A percentile compares a stretch with the other conserved stretches of the same genome.
Evolutionary conservation across 2,329 filamentous ascomycete species (phyloP).

Genomic region (Uncinocarpus reesii): DNA sequence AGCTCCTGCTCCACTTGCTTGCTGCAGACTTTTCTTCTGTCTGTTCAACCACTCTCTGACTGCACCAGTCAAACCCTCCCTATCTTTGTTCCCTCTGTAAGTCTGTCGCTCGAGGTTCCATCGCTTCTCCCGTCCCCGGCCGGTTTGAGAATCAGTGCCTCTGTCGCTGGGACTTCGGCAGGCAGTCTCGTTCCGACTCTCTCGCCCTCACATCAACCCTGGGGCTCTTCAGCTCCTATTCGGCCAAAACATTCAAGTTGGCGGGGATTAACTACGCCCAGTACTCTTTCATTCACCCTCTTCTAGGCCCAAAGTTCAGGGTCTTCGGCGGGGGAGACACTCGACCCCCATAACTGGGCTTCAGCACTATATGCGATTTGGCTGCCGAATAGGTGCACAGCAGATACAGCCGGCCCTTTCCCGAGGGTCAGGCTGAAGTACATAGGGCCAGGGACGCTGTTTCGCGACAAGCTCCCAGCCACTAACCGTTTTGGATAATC

Average conservation of each 20-base stretch:
- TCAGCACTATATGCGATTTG: conserved; percentile 26
- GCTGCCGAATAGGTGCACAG: conserved; percentile 25
- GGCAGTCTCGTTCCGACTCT: conserved; percentile 11
- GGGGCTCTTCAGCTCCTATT: conserved; percentile 34
- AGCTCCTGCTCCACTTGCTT: not conserved
- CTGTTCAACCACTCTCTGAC: conserved; percentile 3
- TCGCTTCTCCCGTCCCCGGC: conserved; percentile 1
- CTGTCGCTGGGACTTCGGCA: conserved; percentile 8
- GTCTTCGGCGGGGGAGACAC: conserved; percentile 94
- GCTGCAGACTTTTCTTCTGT: conserved; percentile 3
- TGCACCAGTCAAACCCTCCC: not conserved
- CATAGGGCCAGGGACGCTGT: conserved; percentile 21
- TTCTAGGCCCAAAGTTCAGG: conserved; percentile 85
- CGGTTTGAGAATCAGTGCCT: conserved; percentile 2
- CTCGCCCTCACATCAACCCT: conserved; percentile 25
- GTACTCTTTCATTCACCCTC: conserved; percentile 72
- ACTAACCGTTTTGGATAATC: conserved; percentile 13
- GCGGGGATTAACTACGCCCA: conserved; percentile 65
- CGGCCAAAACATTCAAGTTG: conserved; percentile 68
- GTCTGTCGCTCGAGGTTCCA: not conserved
- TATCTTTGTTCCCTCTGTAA: not conserved
- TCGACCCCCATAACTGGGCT: conserved; percentile 86
- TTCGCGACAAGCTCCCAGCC: conserved; percentile 16
- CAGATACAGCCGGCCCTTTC: conserved; percentile 33
- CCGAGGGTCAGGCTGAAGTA: conserved; percentile 36